phyloP scores from a whole-genome alignment of 2,329 filamentous ascomycete species.

The Coniochaeta sp. region DNA sequence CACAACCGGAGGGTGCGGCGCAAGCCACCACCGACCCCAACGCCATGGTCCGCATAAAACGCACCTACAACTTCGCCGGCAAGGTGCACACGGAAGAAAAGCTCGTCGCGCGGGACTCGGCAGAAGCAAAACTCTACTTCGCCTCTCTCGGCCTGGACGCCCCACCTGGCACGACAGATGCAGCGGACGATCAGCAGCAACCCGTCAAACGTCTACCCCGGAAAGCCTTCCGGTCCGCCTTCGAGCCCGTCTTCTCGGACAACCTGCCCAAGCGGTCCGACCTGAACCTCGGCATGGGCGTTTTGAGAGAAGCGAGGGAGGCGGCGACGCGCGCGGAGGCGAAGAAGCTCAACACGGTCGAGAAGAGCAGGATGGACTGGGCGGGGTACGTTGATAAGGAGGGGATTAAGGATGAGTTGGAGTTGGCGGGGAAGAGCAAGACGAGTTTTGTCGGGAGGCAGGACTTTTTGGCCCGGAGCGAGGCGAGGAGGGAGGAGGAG shows the following conservation, averaged over 20 bases:
- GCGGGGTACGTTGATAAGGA: constrained; percentile 65
- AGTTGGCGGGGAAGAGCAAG: constrained; percentile 58
- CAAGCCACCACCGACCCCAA: constrained; percentile 16
- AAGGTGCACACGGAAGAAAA: constrained; percentile 67
- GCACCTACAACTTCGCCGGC: constrained; percentile 69
- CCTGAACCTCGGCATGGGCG: constrained; percentile 49
- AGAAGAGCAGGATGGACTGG: constrained; percentile 70
- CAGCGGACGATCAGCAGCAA: constrained; percentile 17
- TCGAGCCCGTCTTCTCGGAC: constrained; percentile 55
- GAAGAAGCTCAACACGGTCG: constrained; percentile 63
- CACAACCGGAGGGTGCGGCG: too few relatives aligned
- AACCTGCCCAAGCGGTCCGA: constrained; percentile 40
- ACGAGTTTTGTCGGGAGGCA: constrained; percentile 55
- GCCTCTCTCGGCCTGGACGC: constrained; percentile 36
- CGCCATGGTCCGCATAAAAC: constrained; percentile 56
- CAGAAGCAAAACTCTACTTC: constrained; percentile 59
- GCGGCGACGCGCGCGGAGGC: constrained; percentile 35
- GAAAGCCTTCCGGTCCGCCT: constrained; percentile 54
- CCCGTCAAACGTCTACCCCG: constrained; percentile 37
- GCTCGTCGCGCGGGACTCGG: constrained; percentile 56
- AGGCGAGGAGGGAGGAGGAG: constrained; percentile 55
- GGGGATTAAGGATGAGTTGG: constrained; percentile 62
- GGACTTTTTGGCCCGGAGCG: constrained; percentile 60
- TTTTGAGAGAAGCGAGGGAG: constrained; percentile 39
- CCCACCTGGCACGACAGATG: constrained; percentile 14